Evolutionary conservation across 2,329 filamentous ascomycete species (phyloP), one percentile per base, ranked within the genome.

Genomic region (Neofusicoccum laricinum): DNA sequence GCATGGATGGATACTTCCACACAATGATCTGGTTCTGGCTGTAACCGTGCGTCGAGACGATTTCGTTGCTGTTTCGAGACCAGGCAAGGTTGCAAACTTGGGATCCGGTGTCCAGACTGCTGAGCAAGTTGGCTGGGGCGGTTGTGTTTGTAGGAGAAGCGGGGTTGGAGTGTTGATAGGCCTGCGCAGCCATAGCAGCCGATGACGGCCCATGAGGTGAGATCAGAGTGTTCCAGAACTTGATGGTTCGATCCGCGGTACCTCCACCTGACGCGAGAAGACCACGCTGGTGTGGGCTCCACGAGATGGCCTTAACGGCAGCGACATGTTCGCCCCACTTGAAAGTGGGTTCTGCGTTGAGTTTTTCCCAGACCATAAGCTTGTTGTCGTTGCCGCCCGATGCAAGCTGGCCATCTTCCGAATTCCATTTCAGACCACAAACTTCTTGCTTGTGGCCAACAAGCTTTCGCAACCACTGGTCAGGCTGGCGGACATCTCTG

Each of bases 1-100:
- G 92, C 95, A 99, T 98, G 69, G 90, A 93, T 1, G 95, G 95
- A 74, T 99, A 99, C 74, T 99, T 99, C 95, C 95, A 99, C 63
- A 99, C 92, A 41, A 98, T 94, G 71, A 99, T 97, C 77, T 98
- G 95, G 76, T 99, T 97, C 75, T 99, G 95, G 70, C 90, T 94
- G 80, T 97, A 99, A 6, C 95, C 95, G 74, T 99, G 95, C 0
- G 95, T 99, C 58, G 90, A 94, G 63, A 99, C 94, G 65, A 99
- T 93, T 77, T 99, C 95, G 75, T 97, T 97, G 7, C 92, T 97
- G 77, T 97, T 97, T 74, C 96, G 96, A 17, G 90, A 95, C 93
- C 96, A 99, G 3, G 93, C 91, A 48, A 99, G 83, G 73, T 99
- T 99, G 80, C 95, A 99, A n/a, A 99, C 95, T 77, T 99, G 95